Evolutionary conservation across 179 eudicot genomes (phyloP).

Genomic region (Carnegiea gigantea): DNA sequence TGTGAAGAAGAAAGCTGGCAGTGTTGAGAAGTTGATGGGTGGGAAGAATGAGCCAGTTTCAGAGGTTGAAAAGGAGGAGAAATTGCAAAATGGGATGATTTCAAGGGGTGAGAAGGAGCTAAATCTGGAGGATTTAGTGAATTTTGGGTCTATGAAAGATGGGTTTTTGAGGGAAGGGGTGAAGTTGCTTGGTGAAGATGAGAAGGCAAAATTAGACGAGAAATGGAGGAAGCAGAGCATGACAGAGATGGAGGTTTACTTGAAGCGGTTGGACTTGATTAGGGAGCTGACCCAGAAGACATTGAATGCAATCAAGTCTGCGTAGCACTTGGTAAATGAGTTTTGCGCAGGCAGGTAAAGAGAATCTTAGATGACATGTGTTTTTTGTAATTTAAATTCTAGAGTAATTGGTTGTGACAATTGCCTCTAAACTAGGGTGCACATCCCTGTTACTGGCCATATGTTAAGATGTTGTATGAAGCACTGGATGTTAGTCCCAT

Average conservation of each 20-base stretch:
- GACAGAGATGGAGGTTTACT: neutral
- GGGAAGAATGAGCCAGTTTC: neutral
- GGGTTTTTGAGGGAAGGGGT: conserved; percentile 4
- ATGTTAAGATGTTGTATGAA: neutral
- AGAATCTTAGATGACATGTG: neutral
- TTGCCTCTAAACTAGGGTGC: neutral
- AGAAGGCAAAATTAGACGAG: neutral
- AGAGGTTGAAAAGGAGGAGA: conserved; percentile 22
- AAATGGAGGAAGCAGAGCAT: neutral
- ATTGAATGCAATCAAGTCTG: neutral
- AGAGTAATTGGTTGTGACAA: neutral
- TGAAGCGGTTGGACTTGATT: conserved; percentile 4
- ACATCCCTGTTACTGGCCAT: neutral
- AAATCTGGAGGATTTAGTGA: neutral
- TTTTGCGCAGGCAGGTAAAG: neutral
- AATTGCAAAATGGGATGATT: neutral
- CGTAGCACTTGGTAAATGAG: neutral
- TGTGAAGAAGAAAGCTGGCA: neutral
- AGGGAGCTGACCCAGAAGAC: neutral
- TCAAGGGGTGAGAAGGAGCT: neutral
- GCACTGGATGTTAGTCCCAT: neutral
- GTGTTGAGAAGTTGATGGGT: neutral
- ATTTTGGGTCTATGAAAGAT: neutral
- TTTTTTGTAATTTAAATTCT: neutral
- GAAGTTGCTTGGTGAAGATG: neutral